Conservation (phyloP, 1,284 basidiomycete species). For the Thelephora terrestris region DNA sequence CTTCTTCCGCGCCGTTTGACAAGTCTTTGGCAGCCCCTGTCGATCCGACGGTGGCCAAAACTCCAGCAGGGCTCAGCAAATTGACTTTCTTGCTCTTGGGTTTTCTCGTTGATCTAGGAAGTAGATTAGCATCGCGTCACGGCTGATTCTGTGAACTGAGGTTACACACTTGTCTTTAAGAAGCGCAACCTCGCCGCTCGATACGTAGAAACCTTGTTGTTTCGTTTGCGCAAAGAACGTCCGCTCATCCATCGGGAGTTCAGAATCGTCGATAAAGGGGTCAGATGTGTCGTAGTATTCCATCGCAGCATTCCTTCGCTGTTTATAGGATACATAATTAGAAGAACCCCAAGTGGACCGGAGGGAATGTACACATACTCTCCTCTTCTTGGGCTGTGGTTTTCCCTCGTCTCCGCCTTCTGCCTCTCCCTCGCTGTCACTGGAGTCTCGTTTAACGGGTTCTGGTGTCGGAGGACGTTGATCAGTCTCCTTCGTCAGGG, state of each 20-base stretch:
- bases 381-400: slow-evolving; percentile 19
- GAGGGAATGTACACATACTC: slow-evolving; percentile 24
- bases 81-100: slow-evolving; percentile 51
- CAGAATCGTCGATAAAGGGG: slow-evolving; percentile 97
- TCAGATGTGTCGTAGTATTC: slow-evolving; percentile 88
- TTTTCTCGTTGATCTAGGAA: slow-evolving; percentile 42
- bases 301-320: slow-evolving; percentile 48
- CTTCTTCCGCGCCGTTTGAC: slow-evolving; percentile 16
- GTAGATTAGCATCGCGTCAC: neutral
- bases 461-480: slow-evolving; percentile 51
- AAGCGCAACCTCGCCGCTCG: slow-evolving; percentile 76
- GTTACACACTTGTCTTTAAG: slow-evolving; percentile 58
- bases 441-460: slow-evolving; percentile 33
- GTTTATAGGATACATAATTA: slow-evolving; percentile 1
- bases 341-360: neutral
- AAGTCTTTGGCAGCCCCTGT: slow-evolving; percentile 10
- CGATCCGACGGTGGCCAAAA: slow-evolving; percentile 9
- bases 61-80: slow-evolving; percentile 19
- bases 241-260: slow-evolving; percentile 83
- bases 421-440: slow-evolving; percentile 37
- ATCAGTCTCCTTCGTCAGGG: slow-evolving; percentile 51
- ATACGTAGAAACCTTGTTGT: slow-evolving; percentile 92
- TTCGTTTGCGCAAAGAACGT: slow-evolving; percentile 90
- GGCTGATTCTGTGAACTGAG: neutral
- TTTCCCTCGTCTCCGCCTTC: slow-evolving; percentile 25